phyloP scores from a whole-genome alignment of 768 basidiomycete species.

The Melanogaster broomeanus region DNA sequence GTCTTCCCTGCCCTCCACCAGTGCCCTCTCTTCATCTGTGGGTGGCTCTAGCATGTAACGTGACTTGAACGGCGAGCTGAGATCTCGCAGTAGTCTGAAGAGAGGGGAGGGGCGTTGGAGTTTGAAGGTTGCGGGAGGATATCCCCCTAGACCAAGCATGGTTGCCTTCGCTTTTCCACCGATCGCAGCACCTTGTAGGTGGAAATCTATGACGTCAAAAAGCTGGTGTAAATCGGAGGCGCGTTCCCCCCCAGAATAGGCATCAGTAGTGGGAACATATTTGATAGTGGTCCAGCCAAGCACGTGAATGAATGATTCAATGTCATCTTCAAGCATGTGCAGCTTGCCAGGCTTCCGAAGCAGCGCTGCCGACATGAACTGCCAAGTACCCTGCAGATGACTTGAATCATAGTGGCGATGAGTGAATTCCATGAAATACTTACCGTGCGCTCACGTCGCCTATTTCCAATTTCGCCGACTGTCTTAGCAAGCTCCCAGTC shows the following conservation, averaged over 20 bases:
- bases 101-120: neutral
- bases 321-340: constrained; percentile 27
- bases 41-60: neutral
- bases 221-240: neutral
- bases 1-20: neutral
- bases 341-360: constrained; percentile 13
- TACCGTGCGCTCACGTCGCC: neutral
- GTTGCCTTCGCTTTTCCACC: neutral
- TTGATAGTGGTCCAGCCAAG: constrained; percentile 14
- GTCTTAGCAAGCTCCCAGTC: constrained; percentile 23
- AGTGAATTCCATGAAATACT: neutral
- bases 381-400: constrained; percentile 31
- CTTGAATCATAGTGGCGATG: neutral
- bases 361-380: constrained; percentile 28
- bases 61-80: neutral
- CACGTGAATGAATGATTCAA: constrained; percentile 30
- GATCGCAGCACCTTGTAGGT: neutral
- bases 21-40: neutral
- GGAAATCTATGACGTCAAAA: neutral
- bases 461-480: neutral
- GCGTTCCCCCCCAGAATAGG: no score
- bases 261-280: neutral
- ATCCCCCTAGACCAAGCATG: neutral
- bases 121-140: neutral
- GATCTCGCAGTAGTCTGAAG: neutral